A percentile compares a stretch with the other conserved stretches of the same genome.
Conservation (phyloP, 148 eudicot genomes). For the Tetragonia tetragonoides region DNA sequence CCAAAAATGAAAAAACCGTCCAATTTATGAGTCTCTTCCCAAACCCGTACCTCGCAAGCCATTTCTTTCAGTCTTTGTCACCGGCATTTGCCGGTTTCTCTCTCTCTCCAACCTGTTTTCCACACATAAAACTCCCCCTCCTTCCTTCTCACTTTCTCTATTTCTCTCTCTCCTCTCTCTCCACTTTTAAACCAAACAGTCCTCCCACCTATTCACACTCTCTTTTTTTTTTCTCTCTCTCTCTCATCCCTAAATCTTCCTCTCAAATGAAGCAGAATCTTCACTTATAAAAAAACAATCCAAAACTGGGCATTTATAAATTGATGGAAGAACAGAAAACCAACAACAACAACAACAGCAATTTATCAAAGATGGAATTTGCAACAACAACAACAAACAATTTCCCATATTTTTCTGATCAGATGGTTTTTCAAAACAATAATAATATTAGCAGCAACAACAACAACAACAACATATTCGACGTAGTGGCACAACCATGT, state of each 20-base stretch:
- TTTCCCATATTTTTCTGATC: background rate
- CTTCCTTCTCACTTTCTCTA: background rate
- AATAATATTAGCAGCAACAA: background rate
- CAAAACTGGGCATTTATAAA: background rate
- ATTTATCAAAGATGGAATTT: background rate
- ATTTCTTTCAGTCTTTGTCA: slow-evolving; percentile 4
- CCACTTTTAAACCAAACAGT: slow-evolving; percentile 22
- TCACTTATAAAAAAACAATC: background rate
- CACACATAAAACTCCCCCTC: slow-evolving; percentile 28
- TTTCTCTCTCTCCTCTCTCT: background rate
- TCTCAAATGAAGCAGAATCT: slow-evolving; percentile 30
- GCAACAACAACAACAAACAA: background rate
- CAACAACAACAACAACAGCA: background rate
- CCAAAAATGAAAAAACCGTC: slow-evolving; percentile 21
- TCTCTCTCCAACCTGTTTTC: slow-evolving; percentile 43
- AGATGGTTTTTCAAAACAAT: background rate
- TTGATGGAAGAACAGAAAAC: slow-evolving; percentile 8
- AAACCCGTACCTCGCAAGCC: slow-evolving; percentile 28
- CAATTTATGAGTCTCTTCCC: background rate
- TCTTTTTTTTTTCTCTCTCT: slow-evolving; percentile 1
- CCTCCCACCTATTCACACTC: slow-evolving; percentile 20
- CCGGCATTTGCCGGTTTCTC: slow-evolving; percentile 55
- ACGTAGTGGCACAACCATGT: slow-evolving; percentile 7
- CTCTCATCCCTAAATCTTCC: background rate
- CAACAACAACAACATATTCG: slow-evolving; percentile 10